A percentile compares a stretch with the other conserved stretches of the same genome.
These are phyloP conservation scores for Crepidotus variabilis DNA, from an alignment of 768 basidiomycete species.

Conservation along the genomic window DNA sequence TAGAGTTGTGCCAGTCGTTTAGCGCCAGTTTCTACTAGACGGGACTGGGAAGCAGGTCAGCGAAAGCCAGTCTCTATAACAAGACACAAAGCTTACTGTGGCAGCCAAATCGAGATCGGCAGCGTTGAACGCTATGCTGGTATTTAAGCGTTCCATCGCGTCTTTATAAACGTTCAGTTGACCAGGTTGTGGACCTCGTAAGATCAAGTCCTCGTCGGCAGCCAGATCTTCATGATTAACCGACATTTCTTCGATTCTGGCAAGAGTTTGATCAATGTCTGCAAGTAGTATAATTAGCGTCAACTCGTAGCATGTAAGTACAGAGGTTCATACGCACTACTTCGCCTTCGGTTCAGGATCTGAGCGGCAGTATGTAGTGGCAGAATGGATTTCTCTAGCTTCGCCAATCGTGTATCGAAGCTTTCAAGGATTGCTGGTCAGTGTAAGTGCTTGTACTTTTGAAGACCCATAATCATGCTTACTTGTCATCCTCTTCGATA, in stretches of 20 bases:
- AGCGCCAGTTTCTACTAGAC: slow-evolving; percentile 76
- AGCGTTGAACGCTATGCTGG: slow-evolving; percentile 72
- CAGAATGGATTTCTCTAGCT: slow-evolving; percentile 80
- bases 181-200: slow-evolving; percentile 72
- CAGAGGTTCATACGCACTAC: slow-evolving; percentile 46
- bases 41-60: slow-evolving; percentile 54
- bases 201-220: slow-evolving; percentile 73
- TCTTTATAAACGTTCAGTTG: slow-evolving; percentile 66
- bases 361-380: slow-evolving; percentile 82
- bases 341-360: slow-evolving; percentile 63
- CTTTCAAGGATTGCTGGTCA: slow-evolving; percentile 74
- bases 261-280: slow-evolving; percentile 81
- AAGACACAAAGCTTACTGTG: slow-evolving; percentile 47
- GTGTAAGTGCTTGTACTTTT: slow-evolving; percentile 21
- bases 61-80: slow-evolving; percentile 44
- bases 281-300: not conserved
- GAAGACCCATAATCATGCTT: slow-evolving; percentile 21
- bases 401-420: slow-evolving; percentile 78
- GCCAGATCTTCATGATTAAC: slow-evolving; percentile 73
- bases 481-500: slow-evolving; percentile 87
- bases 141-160: slow-evolving; percentile 73
- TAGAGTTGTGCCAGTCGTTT: slow-evolving; percentile 81
- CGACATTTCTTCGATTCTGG: slow-evolving; percentile 76
- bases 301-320: not conserved
- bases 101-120: slow-evolving; percentile 52